A percentile compares a stretch with the other conserved stretches of the same genome.
These are phyloP conservation scores for Acer saccharum DNA, from an alignment of 345 rosid species.

Conservation along the genomic window DNA sequence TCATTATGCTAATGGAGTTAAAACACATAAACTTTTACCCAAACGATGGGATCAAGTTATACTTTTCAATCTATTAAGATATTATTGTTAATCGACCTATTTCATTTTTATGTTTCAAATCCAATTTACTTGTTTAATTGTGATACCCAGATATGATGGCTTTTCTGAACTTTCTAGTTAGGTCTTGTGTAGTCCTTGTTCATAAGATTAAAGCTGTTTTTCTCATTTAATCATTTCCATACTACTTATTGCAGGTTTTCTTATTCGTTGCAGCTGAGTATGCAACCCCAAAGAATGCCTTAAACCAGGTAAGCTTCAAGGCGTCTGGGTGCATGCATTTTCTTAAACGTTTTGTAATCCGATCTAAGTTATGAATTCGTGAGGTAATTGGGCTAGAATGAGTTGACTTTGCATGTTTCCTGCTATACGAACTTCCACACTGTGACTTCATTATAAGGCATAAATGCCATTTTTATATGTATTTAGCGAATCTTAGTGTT, in stretches of 20 bases:
- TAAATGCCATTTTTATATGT: neutral
- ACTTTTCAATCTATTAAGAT: neutral
- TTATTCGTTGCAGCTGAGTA: constrained; percentile 88
- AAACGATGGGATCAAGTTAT: neutral
- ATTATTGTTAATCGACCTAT: neutral
- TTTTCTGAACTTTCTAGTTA: neutral
- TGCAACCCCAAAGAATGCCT: constrained; percentile 68
- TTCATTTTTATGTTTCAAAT: constrained; percentile 1
- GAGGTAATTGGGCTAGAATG: neutral
- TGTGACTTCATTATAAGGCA: neutral
- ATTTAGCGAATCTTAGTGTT: neutral
- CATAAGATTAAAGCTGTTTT: neutral
- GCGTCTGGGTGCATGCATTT: constrained; percentile 6
- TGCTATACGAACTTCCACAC: neutral
- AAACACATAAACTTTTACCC: neutral
- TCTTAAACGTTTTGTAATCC: neutral
- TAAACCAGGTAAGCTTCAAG: constrained; percentile 75
- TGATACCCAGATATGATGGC: neutral
- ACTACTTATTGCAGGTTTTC: constrained; percentile 60
- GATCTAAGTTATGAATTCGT: neutral
- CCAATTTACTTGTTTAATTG: neutral
- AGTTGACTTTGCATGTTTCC: neutral
- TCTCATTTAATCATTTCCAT: neutral
- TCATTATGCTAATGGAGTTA: neutral
- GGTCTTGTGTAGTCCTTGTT: neutral